A percentile compares a stretch with the other conserved stretches of the same genome.
Evolutionary conservation across 129 eudicot genomes (phyloP).

Genomic region (Flaveria brownii): DNA sequence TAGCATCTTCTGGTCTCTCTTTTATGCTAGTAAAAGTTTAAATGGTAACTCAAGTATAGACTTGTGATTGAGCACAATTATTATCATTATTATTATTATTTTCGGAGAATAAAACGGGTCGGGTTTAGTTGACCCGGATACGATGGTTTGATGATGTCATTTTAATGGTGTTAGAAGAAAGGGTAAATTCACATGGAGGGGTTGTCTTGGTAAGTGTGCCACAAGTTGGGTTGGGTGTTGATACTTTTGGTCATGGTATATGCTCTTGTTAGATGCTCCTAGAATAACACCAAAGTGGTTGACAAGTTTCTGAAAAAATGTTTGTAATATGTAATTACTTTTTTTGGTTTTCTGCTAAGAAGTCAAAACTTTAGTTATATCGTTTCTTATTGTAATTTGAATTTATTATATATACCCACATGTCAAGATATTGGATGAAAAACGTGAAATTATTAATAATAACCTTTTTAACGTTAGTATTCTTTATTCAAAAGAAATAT

Average conservation of each 20-base stretch:
- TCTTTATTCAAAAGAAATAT: no score
- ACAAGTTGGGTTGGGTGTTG: constrained; percentile 9
- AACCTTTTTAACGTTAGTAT: no score
- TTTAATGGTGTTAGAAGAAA: not conserved
- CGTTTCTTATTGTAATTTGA: no score
- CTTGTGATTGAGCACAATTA: constrained; percentile 15
- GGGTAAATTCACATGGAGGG: not conserved
- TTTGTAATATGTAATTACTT: no score
- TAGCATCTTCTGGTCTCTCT: not conserved
- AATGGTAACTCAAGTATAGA: not conserved
- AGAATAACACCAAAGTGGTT: not conserved
- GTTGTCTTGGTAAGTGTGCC: constrained; percentile 8
- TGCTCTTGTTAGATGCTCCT: constrained; percentile 14
- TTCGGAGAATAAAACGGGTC: constrained; percentile 22
- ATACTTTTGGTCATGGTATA: constrained; percentile 2
- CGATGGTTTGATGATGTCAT: not conserved
- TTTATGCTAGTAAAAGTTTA: constrained; percentile 8
- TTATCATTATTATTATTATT: not conserved
- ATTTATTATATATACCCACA: no score
- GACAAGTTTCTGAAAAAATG: not conserved
- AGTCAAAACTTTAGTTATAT: no score
- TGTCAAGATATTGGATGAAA: no score
- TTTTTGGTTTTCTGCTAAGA: no score
- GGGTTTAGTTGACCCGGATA: constrained; percentile 1
- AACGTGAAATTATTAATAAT: no score